Evolutionary conservation across 257 asterid genomes (phyloP).

Genomic region (Lycium barbarum): DNA sequence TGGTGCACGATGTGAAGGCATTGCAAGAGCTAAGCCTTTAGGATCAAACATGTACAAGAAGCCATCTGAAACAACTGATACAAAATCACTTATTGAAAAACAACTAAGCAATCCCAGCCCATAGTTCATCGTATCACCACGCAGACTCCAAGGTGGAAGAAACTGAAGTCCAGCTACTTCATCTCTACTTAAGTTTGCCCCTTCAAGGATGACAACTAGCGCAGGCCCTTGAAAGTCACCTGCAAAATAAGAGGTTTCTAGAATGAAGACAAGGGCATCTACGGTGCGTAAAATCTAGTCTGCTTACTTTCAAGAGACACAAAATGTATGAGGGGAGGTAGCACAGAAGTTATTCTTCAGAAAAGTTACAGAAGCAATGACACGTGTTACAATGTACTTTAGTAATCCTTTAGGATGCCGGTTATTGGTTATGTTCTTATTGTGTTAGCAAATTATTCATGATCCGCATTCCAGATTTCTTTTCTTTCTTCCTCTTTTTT

Average conservation of each 20-base stretch:
- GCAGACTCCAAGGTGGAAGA: conserved; percentile 95
- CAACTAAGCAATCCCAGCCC: conserved; percentile 95
- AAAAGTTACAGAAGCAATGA: background rate
- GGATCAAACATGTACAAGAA: conserved; percentile 93
- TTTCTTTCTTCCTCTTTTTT: background rate
- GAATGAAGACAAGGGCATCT: conserved; percentile 20
- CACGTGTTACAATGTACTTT: conserved; percentile 7
- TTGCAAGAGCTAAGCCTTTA: conserved; percentile 77
- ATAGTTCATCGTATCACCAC: conserved; percentile 84
- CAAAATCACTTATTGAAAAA: conserved; percentile 85
- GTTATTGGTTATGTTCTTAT: conserved; percentile 17
- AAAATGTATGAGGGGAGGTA: background rate
- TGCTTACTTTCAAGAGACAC: conserved; percentile 4
- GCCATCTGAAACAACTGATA: conserved; percentile 87
- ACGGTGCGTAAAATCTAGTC: background rate
- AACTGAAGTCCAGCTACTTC: conserved; percentile 88
- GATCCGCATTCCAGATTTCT: background rate
- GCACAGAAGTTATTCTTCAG: background rate
- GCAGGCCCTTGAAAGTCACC: conserved; percentile 99
- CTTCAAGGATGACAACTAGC: conserved; percentile 82
- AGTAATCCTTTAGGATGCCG: background rate
- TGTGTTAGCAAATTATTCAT: conserved; percentile 4
- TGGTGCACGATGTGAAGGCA: conserved; percentile 71
- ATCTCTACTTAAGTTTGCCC: conserved; percentile 86
- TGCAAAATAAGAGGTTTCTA: conserved; percentile 45